Conservation (phyloP, 352 stramenopile species). For the Pythium myriotylum region DNA sequence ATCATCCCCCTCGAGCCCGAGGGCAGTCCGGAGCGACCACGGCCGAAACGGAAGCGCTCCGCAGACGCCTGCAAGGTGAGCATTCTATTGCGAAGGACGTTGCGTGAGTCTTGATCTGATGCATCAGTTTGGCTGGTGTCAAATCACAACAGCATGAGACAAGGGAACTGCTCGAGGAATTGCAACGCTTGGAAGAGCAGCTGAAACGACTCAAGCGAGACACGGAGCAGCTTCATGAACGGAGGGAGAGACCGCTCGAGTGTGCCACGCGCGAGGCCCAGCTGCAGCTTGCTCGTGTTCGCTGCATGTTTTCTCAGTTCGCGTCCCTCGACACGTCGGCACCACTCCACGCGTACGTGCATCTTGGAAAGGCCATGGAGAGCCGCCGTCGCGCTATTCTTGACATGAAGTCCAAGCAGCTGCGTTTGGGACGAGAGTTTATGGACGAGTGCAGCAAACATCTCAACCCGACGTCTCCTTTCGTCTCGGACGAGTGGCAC, state of each 20-base stretch:
- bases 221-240: not conserved
- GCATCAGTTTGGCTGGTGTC: not conserved
- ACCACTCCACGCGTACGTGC: conserved; percentile 34
- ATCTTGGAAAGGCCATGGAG: conserved; percentile 31
- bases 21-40: not conserved
- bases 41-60: conserved; percentile 14
- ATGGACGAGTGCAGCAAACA: conserved; percentile 43
- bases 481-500: conserved; percentile 44
- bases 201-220: conserved; percentile 11
- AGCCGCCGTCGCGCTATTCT: conserved; percentile 37
- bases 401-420: conserved; percentile 32
- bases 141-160: conserved; percentile 12
- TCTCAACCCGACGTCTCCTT: conserved; percentile 37
- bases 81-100: too few species aligned
- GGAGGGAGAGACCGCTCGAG: not conserved
- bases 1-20: not conserved
- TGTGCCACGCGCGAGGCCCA: not conserved
- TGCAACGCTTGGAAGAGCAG: conserved; percentile 9
- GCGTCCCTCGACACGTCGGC: not conserved
- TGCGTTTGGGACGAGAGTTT: conserved; percentile 37
- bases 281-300: conserved; percentile 10
- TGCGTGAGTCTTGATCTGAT: too few species aligned
- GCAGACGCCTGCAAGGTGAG: conserved; percentile 13
- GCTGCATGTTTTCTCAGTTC: conserved; percentile 16
- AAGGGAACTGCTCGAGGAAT: not conserved